Percentiles rank a stretch among this genome's conserved stretches.
Conservation (phyloP, 1,284 basidiomycete genomes). For the Rhodotorula glutinis region DNA sequence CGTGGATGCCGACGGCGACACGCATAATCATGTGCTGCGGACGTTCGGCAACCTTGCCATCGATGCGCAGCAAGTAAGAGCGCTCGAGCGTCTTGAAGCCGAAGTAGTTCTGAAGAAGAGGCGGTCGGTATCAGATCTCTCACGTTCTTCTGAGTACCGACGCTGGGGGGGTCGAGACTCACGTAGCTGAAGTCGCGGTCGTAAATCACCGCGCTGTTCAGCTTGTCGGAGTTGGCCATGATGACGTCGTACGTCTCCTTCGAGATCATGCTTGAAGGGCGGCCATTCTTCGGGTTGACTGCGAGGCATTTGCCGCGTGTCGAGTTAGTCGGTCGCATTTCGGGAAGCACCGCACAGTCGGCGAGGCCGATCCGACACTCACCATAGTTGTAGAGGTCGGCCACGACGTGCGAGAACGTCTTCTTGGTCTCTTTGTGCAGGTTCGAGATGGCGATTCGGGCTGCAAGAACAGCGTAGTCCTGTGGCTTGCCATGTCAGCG, state of each 20-base stretch:
- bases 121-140: too few relatives aligned
- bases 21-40: constrained; percentile 99
- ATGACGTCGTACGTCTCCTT: constrained; percentile 81
- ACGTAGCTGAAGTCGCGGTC: constrained; percentile 97
- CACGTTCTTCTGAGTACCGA: too few relatives aligned
- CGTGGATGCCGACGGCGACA: constrained; percentile 96
- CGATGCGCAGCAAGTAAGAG: constrained; percentile 91
- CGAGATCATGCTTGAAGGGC: constrained; percentile 85
- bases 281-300: constrained; percentile 96
- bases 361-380: too few relatives aligned
- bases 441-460: constrained; percentile 97
- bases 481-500: constrained; percentile 51
- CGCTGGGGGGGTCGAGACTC: too few relatives aligned
- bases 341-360: too few relatives aligned
- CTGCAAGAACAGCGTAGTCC: constrained; percentile 96
- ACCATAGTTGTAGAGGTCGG: constrained; percentile 88
- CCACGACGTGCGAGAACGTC: constrained; percentile 86
- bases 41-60: constrained; percentile 92
- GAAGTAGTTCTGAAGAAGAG: constrained; percentile 68
- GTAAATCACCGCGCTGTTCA: constrained; percentile 96
- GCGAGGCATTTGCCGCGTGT: background rate
- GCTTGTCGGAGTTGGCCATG: constrained; percentile 71
- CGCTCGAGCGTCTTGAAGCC: constrained; percentile 99
- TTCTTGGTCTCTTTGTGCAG: constrained; percentile 99
- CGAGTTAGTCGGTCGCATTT: background rate